Evolutionary conservation across 2,329 filamentous ascomycete species (phyloP), one percentile per base, ranked within the genome.

Genomic region (Ophiocordyceps camponoti-floridani): DNA sequence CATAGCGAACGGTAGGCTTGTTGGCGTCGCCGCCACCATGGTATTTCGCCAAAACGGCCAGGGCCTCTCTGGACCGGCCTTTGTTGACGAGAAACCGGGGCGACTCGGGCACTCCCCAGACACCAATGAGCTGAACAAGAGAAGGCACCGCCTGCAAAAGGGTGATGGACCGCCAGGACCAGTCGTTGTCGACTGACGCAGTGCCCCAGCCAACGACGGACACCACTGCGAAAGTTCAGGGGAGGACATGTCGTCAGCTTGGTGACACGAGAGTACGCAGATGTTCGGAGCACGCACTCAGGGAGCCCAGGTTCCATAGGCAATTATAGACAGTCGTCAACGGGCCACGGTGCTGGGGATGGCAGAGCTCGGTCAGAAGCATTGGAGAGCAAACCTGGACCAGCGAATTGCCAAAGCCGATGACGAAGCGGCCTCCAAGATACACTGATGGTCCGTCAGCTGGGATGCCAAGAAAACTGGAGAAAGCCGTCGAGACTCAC

Each of bases 271-370:
- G 13, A 35, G 31, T 30, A 30, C 11, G 27, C 27, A n/a, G 5
- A 6, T 30, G 11, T 30, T 11, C 6, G 31, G 10, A 13, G 31
- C 9, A 44, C 55, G 52, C 50, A 59, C 57, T 50, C n/a, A 69
- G 56, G 13, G 66, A 65, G 35, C 75, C 76, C 45, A 77, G 58
- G 56, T 80, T 79, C 77, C 77, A 83, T 44, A 81, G 59, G 52
- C 74, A 79, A 58, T 82, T 82, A 61, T 82, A 82, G 47, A 82
- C 67, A 13, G 77, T 68, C 1, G 77, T 82, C 42, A 82, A 67
- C 27, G 71, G 72, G 28, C 70, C 77, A 54, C 78, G 73, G 55
- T 83, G 77, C 54, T 82, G 78, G 23, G 78, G 77, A 54, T 82
- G 78, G 60, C 72, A 75, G 48, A 82, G 70, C 62, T 82, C 79